Base-by-base conservation (phyloP, 2,329 filamentous ascomycete species). In the Pseudohalonectria lignicola region DNA sequence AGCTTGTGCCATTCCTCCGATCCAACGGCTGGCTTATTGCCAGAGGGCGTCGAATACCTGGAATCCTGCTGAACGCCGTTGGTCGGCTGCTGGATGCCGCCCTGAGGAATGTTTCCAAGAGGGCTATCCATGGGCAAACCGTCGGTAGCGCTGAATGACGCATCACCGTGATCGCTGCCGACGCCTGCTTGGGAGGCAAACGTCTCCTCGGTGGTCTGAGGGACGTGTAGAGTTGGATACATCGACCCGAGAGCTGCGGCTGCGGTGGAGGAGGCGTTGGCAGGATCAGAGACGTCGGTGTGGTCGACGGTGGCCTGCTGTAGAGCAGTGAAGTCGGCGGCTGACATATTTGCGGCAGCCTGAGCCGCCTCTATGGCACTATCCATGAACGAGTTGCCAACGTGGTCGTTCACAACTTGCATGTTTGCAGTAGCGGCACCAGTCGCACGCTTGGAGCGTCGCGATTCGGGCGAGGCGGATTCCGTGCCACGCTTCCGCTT, bases 1-100 rank as follows among this genome's bases (percentile, higher is more conserved):
- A 94, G 80, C 59, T 94, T 94, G 59, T 98, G 92, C 92, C 92
- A 98, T 60, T 96, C 90, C 39, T 94, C 86, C 2, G 87, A 92
- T 3, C 92, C 92, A n/a, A 96, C 92, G 6, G 81, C 76, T 7
- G 88, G 88, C 60, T 95, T 96, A 41, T 39, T 20, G n/a, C 18
- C 15, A 71, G 63, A 46, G 56, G 60, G 39, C 66, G 71, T 59
- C 54, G 51, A 25, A 59, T 53, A 47, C 61, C 67, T 43, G 55
- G 49, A 46, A 12, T 31, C 29, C n/a, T 23, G 26, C 25, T 34
- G 31, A 15, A 39, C 31, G 5, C 34, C 40, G n/a, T 42, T 36
- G 36, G 37, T 33, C 43, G 47, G 42, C 9, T 50, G 43, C 31
- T 58, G 57, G 11, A 62, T 51, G 12, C 64, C 65, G 34, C 70